phyloP scores from a whole-genome alignment of 345 rosid species.

The Salix exigua region DNA sequence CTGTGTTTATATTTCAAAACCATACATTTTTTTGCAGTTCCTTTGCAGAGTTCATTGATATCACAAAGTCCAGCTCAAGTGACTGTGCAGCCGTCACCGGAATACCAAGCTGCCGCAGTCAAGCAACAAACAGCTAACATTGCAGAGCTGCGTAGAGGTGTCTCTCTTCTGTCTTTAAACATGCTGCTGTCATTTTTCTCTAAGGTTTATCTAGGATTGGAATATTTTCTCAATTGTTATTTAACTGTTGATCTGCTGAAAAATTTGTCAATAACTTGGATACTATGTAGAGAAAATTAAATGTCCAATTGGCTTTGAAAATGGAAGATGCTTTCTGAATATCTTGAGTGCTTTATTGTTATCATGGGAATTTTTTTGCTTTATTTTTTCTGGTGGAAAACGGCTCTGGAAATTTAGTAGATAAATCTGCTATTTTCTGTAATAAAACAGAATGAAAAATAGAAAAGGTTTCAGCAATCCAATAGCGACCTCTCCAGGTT shows the following conservation, averaged over 20 bases:
- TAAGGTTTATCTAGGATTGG: not conserved
- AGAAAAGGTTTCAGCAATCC: not conserved
- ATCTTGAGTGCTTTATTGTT: not conserved
- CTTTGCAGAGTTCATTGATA: conserved; percentile 37
- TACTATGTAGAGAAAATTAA: not conserved
- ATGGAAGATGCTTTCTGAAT: not conserved
- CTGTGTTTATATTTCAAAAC: conserved; percentile 1
- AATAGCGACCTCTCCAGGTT: not conserved
- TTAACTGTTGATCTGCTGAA: not conserved
- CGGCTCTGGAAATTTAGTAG: not conserved
- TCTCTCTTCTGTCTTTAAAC: conserved; percentile 12
- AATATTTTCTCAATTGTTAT: not conserved
- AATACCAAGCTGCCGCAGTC: conserved; percentile 39
- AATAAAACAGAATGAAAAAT: not conserved
- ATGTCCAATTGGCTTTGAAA: not conserved
- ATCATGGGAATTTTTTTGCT: not conserved
- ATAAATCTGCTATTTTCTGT: not conserved
- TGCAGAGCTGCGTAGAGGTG: conserved; percentile 47
- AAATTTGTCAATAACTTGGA: not conserved
- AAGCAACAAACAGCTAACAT: conserved; percentile 42
- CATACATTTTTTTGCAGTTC: conserved; percentile 37
- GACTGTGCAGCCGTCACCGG: conserved; percentile 38
- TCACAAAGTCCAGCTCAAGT: conserved; percentile 40
- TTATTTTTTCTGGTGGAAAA: not conserved
- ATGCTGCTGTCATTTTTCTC: not conserved